Conservation (phyloP, 2,329 filamentous ascomycete species). For the Colletotrichum paranaense region DNA sequence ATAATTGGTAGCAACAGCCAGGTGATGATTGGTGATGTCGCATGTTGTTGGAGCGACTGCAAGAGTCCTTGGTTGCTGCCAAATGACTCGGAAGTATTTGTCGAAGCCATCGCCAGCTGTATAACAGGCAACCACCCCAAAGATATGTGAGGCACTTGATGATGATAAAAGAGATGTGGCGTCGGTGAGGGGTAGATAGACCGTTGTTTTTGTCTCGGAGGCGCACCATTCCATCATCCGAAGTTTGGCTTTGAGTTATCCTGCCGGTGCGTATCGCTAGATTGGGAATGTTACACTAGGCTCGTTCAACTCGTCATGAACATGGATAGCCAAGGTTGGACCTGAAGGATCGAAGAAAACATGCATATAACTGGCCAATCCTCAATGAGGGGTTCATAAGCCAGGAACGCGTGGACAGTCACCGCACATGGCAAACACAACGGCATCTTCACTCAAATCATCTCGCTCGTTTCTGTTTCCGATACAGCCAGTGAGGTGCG, state of each 20-base stretch:
- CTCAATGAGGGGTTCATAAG: neutral
- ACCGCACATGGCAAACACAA: too few relatives aligned
- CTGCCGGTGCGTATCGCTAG: neutral
- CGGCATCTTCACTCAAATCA: neutral
- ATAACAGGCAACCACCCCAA: neutral
- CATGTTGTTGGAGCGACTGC: neutral
- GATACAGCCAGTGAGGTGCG: neutral
- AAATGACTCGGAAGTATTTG: neutral
- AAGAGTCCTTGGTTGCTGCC: neutral
- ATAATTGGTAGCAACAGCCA: neutral
- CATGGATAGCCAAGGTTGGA: neutral
- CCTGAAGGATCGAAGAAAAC: too few relatives aligned
- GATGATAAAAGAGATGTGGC: neutral
- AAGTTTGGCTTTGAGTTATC: neutral
- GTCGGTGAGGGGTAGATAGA: neutral
- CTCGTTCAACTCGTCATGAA: neutral
- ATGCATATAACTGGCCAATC: neutral
- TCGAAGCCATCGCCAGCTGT: neutral
- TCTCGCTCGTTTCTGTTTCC: neutral
- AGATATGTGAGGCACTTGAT: neutral
- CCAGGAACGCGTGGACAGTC: neutral
- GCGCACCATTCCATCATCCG: neutral
- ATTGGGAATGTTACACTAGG: neutral
- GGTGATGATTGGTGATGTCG: neutral
- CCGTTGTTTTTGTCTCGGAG: neutral